Conservation (phyloP, 176 grass and related monocot genomes). For the Sorghum bicolor region DNA sequence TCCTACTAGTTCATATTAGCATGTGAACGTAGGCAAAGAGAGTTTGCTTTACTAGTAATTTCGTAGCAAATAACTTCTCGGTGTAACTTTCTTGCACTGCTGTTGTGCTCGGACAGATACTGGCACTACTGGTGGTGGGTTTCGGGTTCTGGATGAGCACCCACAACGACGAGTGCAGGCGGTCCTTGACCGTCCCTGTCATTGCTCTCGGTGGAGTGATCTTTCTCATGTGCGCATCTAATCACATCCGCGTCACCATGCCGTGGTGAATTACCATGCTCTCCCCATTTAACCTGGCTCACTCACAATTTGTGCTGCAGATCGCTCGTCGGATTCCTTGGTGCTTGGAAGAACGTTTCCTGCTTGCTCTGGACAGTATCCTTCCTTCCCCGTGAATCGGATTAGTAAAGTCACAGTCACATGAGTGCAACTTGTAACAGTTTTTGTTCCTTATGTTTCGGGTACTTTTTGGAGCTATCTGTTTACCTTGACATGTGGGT, state of each 20-base stretch:
- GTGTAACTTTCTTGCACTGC: neutral
- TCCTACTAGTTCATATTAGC: neutral
- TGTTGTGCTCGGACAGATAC: constrained; percentile 52
- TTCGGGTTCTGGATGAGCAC: constrained; percentile 95
- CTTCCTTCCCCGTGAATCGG: constrained; percentile 32
- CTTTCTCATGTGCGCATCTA: constrained; percentile 67
- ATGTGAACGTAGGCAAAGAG: neutral
- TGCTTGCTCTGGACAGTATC: constrained; percentile 95
- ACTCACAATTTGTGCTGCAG: constrained; percentile 43
- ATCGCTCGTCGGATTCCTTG: constrained; percentile 88
- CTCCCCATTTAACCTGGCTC: neutral
- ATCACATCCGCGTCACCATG: neutral
- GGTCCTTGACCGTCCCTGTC: constrained; percentile 76
- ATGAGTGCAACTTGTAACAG: neutral
- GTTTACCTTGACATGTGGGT: constrained; percentile 58
- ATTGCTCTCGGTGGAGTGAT: constrained; percentile 80
- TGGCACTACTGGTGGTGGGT: constrained; percentile 72
- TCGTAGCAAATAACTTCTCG: neutral
- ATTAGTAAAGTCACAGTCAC: constrained; percentile 18
- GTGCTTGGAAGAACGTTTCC: constrained; percentile 81
- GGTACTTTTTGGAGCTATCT: constrained; percentile 40
- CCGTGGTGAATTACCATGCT: neutral
- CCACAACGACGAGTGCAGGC: constrained; percentile 82
- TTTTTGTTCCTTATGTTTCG: neutral
- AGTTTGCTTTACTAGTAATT: neutral